Conservation (phyloP, 768 basidiomycete genomes). For the Vishniacozyma victoriae region DNA sequence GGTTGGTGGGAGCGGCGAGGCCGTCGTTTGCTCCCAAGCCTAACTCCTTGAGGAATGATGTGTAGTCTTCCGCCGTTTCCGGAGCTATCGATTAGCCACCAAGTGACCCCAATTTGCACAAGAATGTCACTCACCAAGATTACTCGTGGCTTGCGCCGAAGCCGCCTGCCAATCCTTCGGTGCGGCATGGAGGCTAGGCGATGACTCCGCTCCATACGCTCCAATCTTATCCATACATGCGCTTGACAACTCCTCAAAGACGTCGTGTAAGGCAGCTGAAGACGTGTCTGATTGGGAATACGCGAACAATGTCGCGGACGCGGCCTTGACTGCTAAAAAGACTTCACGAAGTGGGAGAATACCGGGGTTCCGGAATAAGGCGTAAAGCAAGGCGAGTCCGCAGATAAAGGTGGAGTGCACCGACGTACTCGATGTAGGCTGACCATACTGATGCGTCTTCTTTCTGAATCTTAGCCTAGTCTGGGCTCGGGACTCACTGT, state of each 20-base stretch:
- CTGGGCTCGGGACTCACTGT: conserved; percentile 6
- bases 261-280: conserved; percentile 11
- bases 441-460: conserved; percentile 11
- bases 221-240: conserved; percentile 17
- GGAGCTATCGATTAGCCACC: no score
- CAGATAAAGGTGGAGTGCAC: conserved; percentile 20
- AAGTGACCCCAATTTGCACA: background rate
- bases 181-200: background rate
- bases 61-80: conserved; percentile 5
- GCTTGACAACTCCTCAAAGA: conserved; percentile 18
- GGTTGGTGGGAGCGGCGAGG: no score
- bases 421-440: conserved; percentile 11
- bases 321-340: conserved; percentile 17
- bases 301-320: conserved; percentile 17
- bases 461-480: conserved; percentile 4
- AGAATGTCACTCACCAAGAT: conserved; percentile 2
- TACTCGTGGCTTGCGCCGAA: conserved; percentile 8
- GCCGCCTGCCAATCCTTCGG: conserved; percentile 7
- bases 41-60: no score
- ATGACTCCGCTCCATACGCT: background rate
- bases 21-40: no score
- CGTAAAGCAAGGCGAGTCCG: conserved; percentile 18
- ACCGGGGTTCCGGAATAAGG: conserved; percentile 10
- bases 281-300: conserved; percentile 11
- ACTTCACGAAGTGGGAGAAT: conserved; percentile 11